A percentile compares a stretch with the other conserved stretches of the same genome.
These are phyloP conservation scores for Colletotrichum camelliae DNA, from an alignment of 2,329 filamentous ascomycete genomes.

Conservation along the genomic window DNA sequence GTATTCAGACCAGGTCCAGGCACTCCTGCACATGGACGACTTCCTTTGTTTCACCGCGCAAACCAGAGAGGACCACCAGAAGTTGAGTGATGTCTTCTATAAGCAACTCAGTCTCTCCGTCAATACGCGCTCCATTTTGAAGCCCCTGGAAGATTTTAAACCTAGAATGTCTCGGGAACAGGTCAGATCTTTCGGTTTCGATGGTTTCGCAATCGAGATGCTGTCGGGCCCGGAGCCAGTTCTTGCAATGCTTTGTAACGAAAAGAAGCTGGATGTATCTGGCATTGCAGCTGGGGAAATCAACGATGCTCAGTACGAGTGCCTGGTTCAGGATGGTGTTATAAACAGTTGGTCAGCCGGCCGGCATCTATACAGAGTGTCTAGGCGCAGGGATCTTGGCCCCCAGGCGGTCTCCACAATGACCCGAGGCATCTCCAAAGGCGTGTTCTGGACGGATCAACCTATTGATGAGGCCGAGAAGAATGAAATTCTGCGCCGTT, in stretches of 20 bases:
- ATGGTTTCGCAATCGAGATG: constrained; percentile 81
- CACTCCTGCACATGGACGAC: constrained; percentile 55
- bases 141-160: constrained; percentile 58
- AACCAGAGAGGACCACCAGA: constrained; percentile 74
- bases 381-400: constrained; percentile 81
- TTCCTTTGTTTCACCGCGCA: constrained; percentile 79
- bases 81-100: constrained; percentile 71
- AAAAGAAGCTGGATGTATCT: constrained; percentile 70
- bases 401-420: constrained; percentile 73
- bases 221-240: constrained; percentile 83
- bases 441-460: constrained; percentile 77
- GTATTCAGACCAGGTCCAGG: constrained; percentile 64
- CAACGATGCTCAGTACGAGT: constrained; percentile 69
- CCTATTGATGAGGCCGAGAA: constrained; percentile 74
- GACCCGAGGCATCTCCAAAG: constrained; percentile 64
- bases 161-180: constrained; percentile 61
- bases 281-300: constrained; percentile 70
- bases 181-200: constrained; percentile 67
- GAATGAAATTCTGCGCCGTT: constrained; percentile 59
- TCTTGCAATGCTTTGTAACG: constrained; percentile 84
- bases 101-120: constrained; percentile 71
- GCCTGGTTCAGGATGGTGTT: constrained; percentile 60
- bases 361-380: constrained; percentile 66
- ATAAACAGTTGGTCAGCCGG: constrained; percentile 76
- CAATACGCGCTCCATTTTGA: constrained; percentile 69